phyloP scores from a whole-genome alignment of 176 grass and related monocot species.

The Microstegium vimineum region DNA sequence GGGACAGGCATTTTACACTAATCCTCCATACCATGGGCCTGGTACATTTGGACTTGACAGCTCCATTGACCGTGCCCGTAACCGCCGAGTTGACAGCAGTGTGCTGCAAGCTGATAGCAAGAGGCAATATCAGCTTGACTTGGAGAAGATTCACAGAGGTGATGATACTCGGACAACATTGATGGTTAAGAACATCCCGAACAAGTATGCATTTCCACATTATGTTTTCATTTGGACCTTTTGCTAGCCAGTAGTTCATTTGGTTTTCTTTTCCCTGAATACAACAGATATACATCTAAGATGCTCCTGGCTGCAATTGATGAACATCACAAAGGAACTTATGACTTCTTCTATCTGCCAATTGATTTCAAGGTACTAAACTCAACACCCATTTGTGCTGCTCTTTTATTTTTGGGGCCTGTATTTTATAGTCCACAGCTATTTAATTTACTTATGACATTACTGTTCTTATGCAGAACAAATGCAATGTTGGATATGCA shows the following conservation, averaged over 20 bases:
- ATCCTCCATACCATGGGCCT: slow-evolving; percentile 48
- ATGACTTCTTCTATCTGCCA: slow-evolving; percentile 95
- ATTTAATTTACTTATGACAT: background rate
- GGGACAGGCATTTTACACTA: slow-evolving; percentile 53
- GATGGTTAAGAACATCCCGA: slow-evolving; percentile 98
- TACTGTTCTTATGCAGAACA: slow-evolving; percentile 60
- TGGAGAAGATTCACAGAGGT: slow-evolving; percentile 79
- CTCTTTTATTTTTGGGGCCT: slow-evolving; percentile 1
- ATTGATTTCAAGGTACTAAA: slow-evolving; percentile 91
- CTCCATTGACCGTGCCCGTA: slow-evolving; percentile 45
- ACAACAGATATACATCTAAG: slow-evolving; percentile 85
- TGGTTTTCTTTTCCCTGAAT: slow-evolving; percentile 6
- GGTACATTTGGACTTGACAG: slow-evolving; percentile 52
- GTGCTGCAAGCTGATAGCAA: slow-evolving; percentile 66
- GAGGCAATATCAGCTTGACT: slow-evolving; percentile 89
- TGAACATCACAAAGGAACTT: slow-evolving; percentile 80
- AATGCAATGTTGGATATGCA: slow-evolving; percentile 99
- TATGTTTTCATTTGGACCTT: slow-evolving; percentile 15
- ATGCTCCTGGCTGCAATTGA: slow-evolving; percentile 94
- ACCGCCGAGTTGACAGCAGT: slow-evolving; percentile 44
- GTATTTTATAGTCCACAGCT: background rate
- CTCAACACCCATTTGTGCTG: background rate
- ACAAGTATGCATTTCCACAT: slow-evolving; percentile 61
- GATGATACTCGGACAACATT: slow-evolving; percentile 84
- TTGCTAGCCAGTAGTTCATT: slow-evolving; percentile 16